Percentiles rank a stretch among this genome's conserved stretches.
Conservation (phyloP, 495 filamentous ascomycete genomes). For the Elaphomyces granulatus region DNA sequence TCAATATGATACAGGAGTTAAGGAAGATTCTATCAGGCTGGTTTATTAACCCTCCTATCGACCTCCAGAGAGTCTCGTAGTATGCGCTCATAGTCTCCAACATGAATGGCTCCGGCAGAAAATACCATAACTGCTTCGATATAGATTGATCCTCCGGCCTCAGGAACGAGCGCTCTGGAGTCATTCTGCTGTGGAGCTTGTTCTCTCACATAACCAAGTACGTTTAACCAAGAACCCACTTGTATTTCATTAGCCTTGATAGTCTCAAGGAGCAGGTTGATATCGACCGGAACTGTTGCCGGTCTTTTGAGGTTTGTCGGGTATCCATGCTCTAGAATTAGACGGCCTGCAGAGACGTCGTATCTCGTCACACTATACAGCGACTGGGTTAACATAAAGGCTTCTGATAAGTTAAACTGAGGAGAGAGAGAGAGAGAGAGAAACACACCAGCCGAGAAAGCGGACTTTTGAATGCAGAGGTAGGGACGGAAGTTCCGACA, state of each 20-base stretch:
- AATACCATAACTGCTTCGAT: slow-evolving; percentile 57
- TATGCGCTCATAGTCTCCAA: slow-evolving; percentile 48
- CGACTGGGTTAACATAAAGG: background rate
- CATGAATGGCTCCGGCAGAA: slow-evolving; percentile 45
- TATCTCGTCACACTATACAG: slow-evolving; percentile 53
- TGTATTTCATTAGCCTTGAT: slow-evolving; percentile 49
- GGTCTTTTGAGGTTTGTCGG: slow-evolving; percentile 22
- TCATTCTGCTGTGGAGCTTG: slow-evolving; percentile 1
- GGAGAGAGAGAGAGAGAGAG: slow-evolving; percentile 1
- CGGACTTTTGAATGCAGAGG: slow-evolving; percentile 60
- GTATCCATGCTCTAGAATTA: slow-evolving; percentile 55
- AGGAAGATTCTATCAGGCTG: slow-evolving; percentile 5
- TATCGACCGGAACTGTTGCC: slow-evolving; percentile 45
- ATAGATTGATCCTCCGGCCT: slow-evolving; percentile 12
- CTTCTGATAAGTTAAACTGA: no score
- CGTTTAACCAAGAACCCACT: slow-evolving; percentile 79
- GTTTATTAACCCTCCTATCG: slow-evolving; percentile 13
- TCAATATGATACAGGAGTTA: no score
- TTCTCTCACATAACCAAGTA: slow-evolving; percentile 63
- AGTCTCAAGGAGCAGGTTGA: slow-evolving; percentile 52
- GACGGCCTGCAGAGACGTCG: slow-evolving; percentile 37
- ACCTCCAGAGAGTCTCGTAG: slow-evolving; percentile 22
- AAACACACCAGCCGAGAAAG: slow-evolving; percentile 76
- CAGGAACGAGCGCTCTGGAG: no score
- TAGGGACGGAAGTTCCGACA: slow-evolving; percentile 43